Base-by-base conservation (phyloP, 1,284 basidiomycete species). In the Spongiforma sp. region DNA sequence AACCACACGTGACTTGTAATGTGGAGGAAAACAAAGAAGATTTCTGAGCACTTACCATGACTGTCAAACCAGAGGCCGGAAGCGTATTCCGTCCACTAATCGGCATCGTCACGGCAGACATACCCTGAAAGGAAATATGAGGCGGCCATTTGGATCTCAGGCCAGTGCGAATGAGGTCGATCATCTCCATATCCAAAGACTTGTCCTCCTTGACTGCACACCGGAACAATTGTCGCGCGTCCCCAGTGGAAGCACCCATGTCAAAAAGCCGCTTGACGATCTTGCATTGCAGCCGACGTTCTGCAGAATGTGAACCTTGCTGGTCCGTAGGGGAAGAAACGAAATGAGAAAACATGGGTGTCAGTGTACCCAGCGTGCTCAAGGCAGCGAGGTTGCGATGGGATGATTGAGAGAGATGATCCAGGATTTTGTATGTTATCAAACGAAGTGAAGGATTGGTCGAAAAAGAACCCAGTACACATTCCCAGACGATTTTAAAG, bases 101-200 rank as follows among this genome's bases (percentile, higher is more conserved):
- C 0, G 74, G 74, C 26, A 87, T 70, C 4, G 80, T 77, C 4
- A 92, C 67, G 4, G 83, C 77, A 4, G 89, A 84, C 8, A 78
- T 73, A 5, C 82, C 81, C 71, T 87, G 86, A 67, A 93, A 77
- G 5, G 87, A 90, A 65, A 93, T 84, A 70, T 93, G 91, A 64
- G 87, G 84, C 1, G 89, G 85, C 91, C 91, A 93, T 34, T 86
- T 83, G 53, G 87, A 86, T 73, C 85, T 89, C 82, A 91, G 87
- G 1, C 85, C 86, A 37, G 84, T 81, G 12, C 89, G 84, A 61
- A 93, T 80, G 28, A 92, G 75, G 57, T 93, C 91, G 50, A 93
- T 74, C 50, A 91, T 81, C 59, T 91, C 89, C 12, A 79, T 71
- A 65, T 93, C 86, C 37, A 93, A 74, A 0, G 73, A 78, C 15